A percentile compares a stretch with the other conserved stretches of the same genome.
Evolutionary conservation across 768 basidiomycete species (phyloP).

Genomic region (Rhodocollybia butyracea): DNA sequence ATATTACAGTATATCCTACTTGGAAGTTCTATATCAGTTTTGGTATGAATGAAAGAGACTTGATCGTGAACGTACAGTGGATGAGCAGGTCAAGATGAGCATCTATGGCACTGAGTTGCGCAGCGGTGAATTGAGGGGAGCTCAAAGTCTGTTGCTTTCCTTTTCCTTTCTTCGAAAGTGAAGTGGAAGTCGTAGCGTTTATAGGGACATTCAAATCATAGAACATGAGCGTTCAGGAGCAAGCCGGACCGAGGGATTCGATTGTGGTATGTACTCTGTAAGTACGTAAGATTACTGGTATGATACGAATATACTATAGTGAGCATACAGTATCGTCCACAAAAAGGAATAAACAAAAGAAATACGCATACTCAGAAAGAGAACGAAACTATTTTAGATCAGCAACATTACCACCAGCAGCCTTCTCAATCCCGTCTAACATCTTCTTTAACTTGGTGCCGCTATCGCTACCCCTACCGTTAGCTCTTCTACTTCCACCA

Average conservation of each 20-base stretch:
- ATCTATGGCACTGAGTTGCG: conserved; percentile 59
- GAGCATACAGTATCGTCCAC: too few relatives aligned
- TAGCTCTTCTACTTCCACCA: conserved; percentile 13
- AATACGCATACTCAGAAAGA: too few relatives aligned
- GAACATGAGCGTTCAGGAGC: too few relatives aligned
- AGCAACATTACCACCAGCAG: conserved; percentile 55
- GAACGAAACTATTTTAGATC: conserved; percentile 12
- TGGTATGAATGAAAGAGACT: background rate
- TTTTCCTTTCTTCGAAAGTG: conserved; percentile 55
- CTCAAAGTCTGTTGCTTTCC: conserved; percentile 36
- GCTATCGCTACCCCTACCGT: conserved; percentile 12
- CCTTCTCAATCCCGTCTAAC: conserved; percentile 56
- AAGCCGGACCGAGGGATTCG: too few relatives aligned
- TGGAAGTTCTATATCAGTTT: conserved; percentile 14
- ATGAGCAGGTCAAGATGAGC: conserved; percentile 64
- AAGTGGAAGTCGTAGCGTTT: conserved; percentile 23
- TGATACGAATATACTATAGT: too few relatives aligned
- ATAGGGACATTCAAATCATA: conserved; percentile 69
- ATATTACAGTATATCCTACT: conserved; percentile 89
- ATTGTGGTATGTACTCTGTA: too few relatives aligned
- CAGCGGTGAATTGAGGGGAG: conserved; percentile 41
- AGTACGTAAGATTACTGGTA: too few relatives aligned
- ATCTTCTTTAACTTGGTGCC: conserved; percentile 40
- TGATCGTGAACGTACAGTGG: conserved; percentile 49
- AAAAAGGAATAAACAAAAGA: too few relatives aligned